Base-by-base conservation (phyloP, 2,329 filamentous ascomycete species). In the Aspergillus ustus region DNA sequence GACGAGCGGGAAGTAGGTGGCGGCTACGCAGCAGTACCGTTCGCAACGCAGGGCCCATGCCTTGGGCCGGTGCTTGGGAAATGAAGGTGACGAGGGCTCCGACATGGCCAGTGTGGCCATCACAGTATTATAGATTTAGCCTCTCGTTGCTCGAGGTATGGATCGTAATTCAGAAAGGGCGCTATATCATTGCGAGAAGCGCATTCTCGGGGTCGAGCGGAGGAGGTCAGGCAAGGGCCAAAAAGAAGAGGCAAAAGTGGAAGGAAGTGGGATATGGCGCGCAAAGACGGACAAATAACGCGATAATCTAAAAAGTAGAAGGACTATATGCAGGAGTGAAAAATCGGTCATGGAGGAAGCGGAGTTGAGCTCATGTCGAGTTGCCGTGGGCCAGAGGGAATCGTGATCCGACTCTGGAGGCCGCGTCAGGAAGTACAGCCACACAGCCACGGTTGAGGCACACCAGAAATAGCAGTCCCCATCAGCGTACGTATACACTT, bases 1-100 rank as follows among this genome's bases (percentile, higher is more conserved):
- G 29, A 82, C 82, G 19, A 98, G 83, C n/a, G 94, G 94, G 68
- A 96, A 91, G 77, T 93, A 97, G 28, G 87, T 91, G 57, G 90
- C 84, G 63, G 88, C 86, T 48, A 84, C 81, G 80, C 93, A 98
- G 83, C 93, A 97, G 72, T 87, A 89, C 53, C 93, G 90, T 83
- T 97, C 93, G 70, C 91, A 83, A 66, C 72, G 78, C 61, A 78
- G 76, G 11, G 79, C 78, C 72, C 78, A 80, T 19, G 74, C 72
- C 53, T 75, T 76, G 37, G 74, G 67, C n/a, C 77, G 74, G 52
- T 79, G 78, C 70, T 77, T 80, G 31, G 76, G 72, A 63, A 73
- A 75, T 19, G 75, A 73, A 15, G 78, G 76, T 19, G 78, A 76
- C 40, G 77, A 75, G 31, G 78, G 75, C 31, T 74, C 68, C 50